Percentiles rank a stretch among this genome's conserved stretches.
Conservation (phyloP, 2,329 filamentous ascomycete species). For the Pezicula carpinea region DNA sequence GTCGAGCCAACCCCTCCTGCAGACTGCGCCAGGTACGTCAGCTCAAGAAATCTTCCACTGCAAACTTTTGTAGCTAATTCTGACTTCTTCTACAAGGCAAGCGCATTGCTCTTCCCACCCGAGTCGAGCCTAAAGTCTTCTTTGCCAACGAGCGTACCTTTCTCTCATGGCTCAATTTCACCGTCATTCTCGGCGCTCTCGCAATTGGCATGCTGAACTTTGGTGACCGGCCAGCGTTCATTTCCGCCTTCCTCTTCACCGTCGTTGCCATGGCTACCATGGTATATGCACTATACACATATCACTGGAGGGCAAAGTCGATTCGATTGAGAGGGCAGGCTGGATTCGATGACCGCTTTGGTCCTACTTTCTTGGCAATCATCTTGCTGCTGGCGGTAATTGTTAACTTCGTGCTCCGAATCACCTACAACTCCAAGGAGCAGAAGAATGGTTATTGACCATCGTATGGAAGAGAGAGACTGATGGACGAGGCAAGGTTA, state of each 20-base stretch:
- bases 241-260: slow-evolving; percentile 90
- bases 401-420: slow-evolving; percentile 88
- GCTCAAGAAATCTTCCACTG: not conserved
- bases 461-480: not conserved
- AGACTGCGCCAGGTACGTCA: slow-evolving; percentile 77
- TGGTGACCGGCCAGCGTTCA: slow-evolving; percentile 88
- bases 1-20: slow-evolving; percentile 95
- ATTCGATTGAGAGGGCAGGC: slow-evolving; percentile 89
- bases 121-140: slow-evolving; percentile 99
- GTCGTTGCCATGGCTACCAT: slow-evolving; percentile 91
- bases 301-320: slow-evolving; percentile 94
- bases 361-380: slow-evolving; percentile 84
- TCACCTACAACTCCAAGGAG: slow-evolving; percentile 38
- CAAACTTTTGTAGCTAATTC: not conserved
- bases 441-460: slow-evolving; percentile 2
- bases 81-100: slow-evolving; percentile 60
- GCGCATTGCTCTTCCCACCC: slow-evolving; percentile 94
- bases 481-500: not conserved
- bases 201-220: slow-evolving; percentile 98
- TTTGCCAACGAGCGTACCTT: slow-evolving; percentile 99
- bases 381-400: slow-evolving; percentile 85
- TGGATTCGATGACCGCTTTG: slow-evolving; percentile 94
- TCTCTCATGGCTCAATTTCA: slow-evolving; percentile 99
- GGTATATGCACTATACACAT: slow-evolving; percentile 90
- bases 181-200: slow-evolving; percentile 93